phyloP scores from a whole-genome alignment of 352 stramenopile species.

The Pythium insidiosum region DNA sequence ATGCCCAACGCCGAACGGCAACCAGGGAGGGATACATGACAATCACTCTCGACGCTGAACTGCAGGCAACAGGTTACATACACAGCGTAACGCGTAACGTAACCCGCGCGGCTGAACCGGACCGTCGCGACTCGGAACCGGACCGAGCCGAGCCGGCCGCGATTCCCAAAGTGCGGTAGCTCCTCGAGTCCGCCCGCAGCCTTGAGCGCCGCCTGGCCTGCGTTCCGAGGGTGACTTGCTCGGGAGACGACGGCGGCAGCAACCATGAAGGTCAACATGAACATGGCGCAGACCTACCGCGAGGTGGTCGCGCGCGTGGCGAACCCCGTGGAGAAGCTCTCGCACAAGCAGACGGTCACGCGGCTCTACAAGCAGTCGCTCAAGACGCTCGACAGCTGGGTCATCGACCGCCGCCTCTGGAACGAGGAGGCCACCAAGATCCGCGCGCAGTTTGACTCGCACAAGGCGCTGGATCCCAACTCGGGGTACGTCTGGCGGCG shows the following conservation, averaged over 20 bases:
- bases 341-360: conserved; percentile 86
- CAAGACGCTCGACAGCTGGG: conserved; percentile 91
- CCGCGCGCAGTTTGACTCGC: conserved; percentile 89
- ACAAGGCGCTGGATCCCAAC: conserved; percentile 43
- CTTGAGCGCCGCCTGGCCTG: too few relatives aligned
- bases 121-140: too few relatives aligned
- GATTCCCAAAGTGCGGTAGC: too few relatives aligned
- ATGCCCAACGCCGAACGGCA: too few relatives aligned
- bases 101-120: too few relatives aligned
- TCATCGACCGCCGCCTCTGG: conserved; percentile 94
- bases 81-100: too few relatives aligned
- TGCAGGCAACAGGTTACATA: too few relatives aligned
- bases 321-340: conserved; percentile 48
- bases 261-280: conserved; percentile 74
- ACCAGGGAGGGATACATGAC: too few relatives aligned
- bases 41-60: too few relatives aligned
- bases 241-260: neutral
- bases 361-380: conserved; percentile 94
- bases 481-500: conserved; percentile 47
- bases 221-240: neutral
- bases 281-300: conserved; percentile 82
- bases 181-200: too few relatives aligned
- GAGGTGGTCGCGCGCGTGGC: conserved; percentile 71
- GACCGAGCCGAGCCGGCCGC: too few relatives aligned
- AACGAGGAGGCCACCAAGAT: conserved; percentile 92